Conservation (phyloP, 176 grass and related monocot genomes). For the Secale cereale region DNA sequence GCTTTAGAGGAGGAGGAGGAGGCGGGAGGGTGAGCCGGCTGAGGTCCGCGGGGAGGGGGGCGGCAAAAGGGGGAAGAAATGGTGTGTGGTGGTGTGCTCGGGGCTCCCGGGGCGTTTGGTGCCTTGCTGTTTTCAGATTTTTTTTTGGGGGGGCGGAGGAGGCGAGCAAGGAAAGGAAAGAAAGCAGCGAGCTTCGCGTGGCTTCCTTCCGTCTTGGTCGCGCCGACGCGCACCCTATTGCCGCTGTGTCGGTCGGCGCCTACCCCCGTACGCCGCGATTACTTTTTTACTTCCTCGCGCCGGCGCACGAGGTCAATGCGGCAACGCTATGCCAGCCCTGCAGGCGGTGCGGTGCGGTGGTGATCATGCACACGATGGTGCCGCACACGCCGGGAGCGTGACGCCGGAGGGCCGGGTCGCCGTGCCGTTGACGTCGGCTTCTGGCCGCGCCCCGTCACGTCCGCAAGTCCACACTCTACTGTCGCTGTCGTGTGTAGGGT, state of each 20-base stretch:
- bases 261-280: neutral
- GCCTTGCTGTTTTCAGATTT: slow-evolving; percentile 46
- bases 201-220: neutral
- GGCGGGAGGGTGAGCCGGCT: neutral
- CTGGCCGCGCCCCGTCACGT: neutral
- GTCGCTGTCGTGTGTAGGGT: neutral
- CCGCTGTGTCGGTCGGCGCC: neutral
- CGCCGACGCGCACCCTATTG: neutral
- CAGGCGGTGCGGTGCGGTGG: neutral
- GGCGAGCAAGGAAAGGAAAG: neutral
- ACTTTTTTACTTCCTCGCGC: neutral
- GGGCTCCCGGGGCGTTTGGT: slow-evolving; percentile 11
- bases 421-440: neutral
- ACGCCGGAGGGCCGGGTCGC: neutral
- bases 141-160: neutral
- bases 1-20: neutral
- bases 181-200: slow-evolving; percentile 33
- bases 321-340: neutral
- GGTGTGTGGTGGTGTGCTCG: slow-evolving; percentile 5
- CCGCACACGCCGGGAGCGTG: neutral
- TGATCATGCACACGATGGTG: neutral
- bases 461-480: neutral
- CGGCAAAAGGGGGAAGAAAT: neutral
- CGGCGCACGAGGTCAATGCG: neutral
- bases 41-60: neutral